Evolutionary conservation across 2,329 filamentous ascomycete species (phyloP), one percentile per base, ranked within the genome.

Genomic region (Diaporthe citriasiana): DNA sequence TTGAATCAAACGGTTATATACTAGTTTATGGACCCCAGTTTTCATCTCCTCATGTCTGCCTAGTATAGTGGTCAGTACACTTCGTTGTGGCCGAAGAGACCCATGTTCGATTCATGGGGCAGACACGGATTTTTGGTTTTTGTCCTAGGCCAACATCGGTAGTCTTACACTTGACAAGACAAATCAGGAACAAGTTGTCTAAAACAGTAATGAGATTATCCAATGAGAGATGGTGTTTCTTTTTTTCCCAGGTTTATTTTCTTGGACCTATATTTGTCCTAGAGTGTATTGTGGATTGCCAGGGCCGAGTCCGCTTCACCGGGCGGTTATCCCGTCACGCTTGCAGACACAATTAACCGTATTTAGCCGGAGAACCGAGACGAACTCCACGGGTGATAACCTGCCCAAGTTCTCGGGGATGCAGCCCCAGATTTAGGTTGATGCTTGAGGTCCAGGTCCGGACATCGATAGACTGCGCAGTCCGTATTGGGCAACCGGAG

Each of bases 81-180:
- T 60, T 71, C 69, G 69, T 71, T 71, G 69, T 71, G 69, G 69
- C 56, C 69, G 69, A 71, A 60, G 69, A 71, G 45, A 71, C 69
- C 69, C 69, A 71, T 71, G 69, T 71, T 71, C 69, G 69, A 71
- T 71, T 71, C 69, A 71, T 71, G 69, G 69, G 69, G 69, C 69
- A 71, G 69, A 71, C 69, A 71, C n/a, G n/a, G 4, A 0, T 27
- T 51, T 53, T 45, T 12, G 5, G 4, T 25, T n/a, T 22, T 4
- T 17, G 2, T 15, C 19, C 1, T 13, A 7, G 1, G 8, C 0
- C 45, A 19, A 17, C 13, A 27, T 47, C 9, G 15, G n/a, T n/a
- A n/a, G 40, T 12, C 40, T 30, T 22, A 22, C 10, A 25, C 4
- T 27, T 2, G n/a, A 9, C 2, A 3, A 5, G 27, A 33, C 3